phyloP scores from a whole-genome alignment of 495 filamentous ascomycete genomes.

The Mycothermus thermophilus region DNA sequence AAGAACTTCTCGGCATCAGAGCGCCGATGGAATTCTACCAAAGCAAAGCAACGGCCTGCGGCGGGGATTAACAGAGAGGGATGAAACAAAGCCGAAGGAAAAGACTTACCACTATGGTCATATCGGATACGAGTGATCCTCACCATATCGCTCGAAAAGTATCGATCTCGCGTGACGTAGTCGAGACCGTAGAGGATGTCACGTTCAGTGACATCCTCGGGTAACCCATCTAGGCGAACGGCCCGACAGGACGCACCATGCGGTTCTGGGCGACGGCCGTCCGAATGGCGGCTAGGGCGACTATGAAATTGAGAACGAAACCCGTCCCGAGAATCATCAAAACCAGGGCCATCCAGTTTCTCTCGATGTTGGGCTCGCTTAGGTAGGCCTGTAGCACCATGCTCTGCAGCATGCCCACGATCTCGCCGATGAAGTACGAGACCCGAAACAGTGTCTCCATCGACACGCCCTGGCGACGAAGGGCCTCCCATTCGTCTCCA shows the following conservation, averaged over 20 bases:
- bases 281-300: background rate
- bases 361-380: too few species aligned
- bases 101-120: slow-evolving; percentile 17
- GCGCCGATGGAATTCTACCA: slow-evolving; percentile 26
- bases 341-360: too few species aligned
- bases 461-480: too few species aligned
- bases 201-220: slow-evolving; percentile 20
- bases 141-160: slow-evolving; percentile 18
- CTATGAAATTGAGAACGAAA: too few species aligned
- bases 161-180: slow-evolving; percentile 13
- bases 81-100: too few species aligned
- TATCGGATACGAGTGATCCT: slow-evolving; percentile 14
- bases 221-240: slow-evolving; percentile 14
- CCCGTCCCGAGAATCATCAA: too few species aligned
- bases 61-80: background rate
- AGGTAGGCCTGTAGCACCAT: too few species aligned
- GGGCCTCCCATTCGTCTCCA: too few species aligned
- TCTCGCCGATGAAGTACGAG: too few species aligned
- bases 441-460: too few species aligned
- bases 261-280: background rate
- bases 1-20: slow-evolving; percentile 49
- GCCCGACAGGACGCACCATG: slow-evolving; percentile 5
- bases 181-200: slow-evolving; percentile 23
- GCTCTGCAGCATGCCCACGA: too few species aligned
- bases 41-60: slow-evolving; percentile 21